phyloP scores from a whole-genome alignment of 106 monocot genomes.

The Cymbidium sinense region DNA sequence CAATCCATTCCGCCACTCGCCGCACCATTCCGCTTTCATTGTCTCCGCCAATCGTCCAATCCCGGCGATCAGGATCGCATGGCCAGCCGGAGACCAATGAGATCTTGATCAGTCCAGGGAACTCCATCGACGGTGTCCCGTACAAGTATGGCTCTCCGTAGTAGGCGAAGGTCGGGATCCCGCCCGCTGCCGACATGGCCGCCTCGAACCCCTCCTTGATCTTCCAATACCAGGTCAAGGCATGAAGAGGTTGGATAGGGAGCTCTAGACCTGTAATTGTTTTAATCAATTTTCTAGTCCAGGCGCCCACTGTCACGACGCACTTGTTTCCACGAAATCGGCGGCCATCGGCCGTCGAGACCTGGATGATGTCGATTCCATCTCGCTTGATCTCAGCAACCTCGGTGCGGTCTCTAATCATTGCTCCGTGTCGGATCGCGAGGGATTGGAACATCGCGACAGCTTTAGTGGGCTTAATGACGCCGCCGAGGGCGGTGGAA shows the following conservation, averaged over 20 bases:
- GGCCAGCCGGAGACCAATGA: conserved; percentile 45
- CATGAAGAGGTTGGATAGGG: conserved; percentile 69
- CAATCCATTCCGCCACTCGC: conserved; percentile 43
- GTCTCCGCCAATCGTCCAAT: conserved; percentile 32
- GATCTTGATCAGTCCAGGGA: conserved; percentile 85
- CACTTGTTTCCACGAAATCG: conserved; percentile 41
- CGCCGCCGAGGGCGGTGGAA: conserved; percentile 40
- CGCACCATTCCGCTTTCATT: conserved; percentile 3
- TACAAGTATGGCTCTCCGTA: conserved; percentile 65
- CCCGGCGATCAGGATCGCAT: conserved; percentile 68
- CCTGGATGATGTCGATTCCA: conserved; percentile 1
- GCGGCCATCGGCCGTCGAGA: conserved; percentile 27
- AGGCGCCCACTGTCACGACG: conserved; percentile 69
- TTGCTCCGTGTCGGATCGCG: conserved; percentile 44
- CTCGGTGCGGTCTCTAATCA: conserved; percentile 45
- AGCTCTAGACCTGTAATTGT: conserved; percentile 20
- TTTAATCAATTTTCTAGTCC: conserved; percentile 52
- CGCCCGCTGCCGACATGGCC: conserved; percentile 26
- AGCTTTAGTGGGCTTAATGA: conserved; percentile 80
- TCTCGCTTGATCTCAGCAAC: conserved; percentile 27
- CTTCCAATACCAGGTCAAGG: conserved; percentile 79
- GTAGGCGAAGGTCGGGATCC: conserved; percentile 83
- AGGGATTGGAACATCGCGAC: conserved; percentile 88
- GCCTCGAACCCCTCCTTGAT: conserved; percentile 26
- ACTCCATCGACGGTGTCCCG: conserved; percentile 80